These are phyloP conservation scores for Torrubiella hemipterigena DNA, from an alignment of 2,329 filamentous ascomycete genomes.

Conservation along the genomic window DNA sequence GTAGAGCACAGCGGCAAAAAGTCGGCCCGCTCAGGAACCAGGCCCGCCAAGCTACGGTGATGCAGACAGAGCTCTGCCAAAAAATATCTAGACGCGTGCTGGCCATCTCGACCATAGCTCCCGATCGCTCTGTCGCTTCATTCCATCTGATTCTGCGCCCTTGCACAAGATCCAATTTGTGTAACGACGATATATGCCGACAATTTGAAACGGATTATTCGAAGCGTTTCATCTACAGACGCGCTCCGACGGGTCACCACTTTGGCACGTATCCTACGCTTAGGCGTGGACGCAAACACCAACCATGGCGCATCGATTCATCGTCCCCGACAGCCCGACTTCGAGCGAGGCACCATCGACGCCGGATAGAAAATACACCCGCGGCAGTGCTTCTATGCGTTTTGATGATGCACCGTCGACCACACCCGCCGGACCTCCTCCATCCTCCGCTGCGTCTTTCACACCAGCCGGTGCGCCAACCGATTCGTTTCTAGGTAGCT, in stretches of 20 bases:
- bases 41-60: too few species aligned
- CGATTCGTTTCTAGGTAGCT: conserved; percentile 41
- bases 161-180: neutral
- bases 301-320: conserved; percentile 28
- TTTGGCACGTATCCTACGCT: neutral
- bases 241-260: neutral
- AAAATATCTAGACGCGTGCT: neutral
- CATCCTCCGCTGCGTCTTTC: conserved; percentile 40
- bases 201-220: too few species aligned
- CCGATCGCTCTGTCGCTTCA: neutral
- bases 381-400: conserved; percentile 20
- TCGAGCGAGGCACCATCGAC: conserved; percentile 34
- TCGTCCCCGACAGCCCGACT: conserved; percentile 30
- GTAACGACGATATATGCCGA: neutral
- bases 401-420: conserved; percentile 35
- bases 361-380: conserved; percentile 30
- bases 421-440: conserved; percentile 39
- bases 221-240: too few species aligned
- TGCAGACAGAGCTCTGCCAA: neutral
- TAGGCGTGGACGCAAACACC: conserved; percentile 1
- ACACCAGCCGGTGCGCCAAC: conserved; percentile 45
- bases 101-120: too few species aligned
- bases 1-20: neutral
- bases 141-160: neutral
- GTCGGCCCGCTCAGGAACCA: neutral